Evolutionary conservation across 495 filamentous ascomycete species (phyloP).

Genomic region (Hypoxylon rickii): DNA sequence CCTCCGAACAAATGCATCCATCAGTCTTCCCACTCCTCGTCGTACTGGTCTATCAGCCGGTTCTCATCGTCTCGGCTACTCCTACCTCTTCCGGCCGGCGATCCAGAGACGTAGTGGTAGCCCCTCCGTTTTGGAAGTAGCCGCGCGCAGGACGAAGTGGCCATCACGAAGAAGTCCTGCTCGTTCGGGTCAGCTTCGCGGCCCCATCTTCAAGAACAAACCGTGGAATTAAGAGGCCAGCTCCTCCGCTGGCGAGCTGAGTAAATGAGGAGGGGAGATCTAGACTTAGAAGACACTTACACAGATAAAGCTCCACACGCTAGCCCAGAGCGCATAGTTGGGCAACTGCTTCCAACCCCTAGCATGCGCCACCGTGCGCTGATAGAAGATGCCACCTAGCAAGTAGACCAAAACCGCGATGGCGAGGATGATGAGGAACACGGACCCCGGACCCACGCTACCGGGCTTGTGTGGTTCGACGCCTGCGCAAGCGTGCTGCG

Average conservation of each 20-base stretch:
- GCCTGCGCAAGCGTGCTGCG: conserved; percentile 76
- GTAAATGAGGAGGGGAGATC: no score
- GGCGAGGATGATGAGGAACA: conserved; percentile 89
- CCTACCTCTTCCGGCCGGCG: conserved; percentile 49
- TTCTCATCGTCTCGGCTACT: conserved; percentile 80
- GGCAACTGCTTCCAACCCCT: conserved; percentile 95
- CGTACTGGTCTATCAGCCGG: conserved; percentile 90
- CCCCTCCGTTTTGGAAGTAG: conserved; percentile 66
- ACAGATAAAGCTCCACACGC: conserved; percentile 80
- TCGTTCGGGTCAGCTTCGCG: conserved; percentile 15
- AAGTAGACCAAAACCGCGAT: conserved; percentile 88
- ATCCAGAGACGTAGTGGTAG: conserved; percentile 62
- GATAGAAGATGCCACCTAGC: conserved; percentile 91
- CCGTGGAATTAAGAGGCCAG: no score
- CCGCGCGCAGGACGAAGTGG: conserved; percentile 74
- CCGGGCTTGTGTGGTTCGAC: conserved; percentile 62
- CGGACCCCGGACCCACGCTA: conserved; percentile 79
- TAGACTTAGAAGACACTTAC: no score
- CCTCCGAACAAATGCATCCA: no score
- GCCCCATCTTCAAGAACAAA: not conserved
- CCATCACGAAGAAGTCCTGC: conserved; percentile 82
- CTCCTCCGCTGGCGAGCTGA: no score
- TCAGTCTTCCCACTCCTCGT: conserved; percentile 83
- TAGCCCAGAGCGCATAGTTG: conserved; percentile 90
- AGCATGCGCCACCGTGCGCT: conserved; percentile 92